phyloP scores from a whole-genome alignment of 2,329 filamentous ascomycete genomes.

The Aspergillus pseudoglaucus region DNA sequence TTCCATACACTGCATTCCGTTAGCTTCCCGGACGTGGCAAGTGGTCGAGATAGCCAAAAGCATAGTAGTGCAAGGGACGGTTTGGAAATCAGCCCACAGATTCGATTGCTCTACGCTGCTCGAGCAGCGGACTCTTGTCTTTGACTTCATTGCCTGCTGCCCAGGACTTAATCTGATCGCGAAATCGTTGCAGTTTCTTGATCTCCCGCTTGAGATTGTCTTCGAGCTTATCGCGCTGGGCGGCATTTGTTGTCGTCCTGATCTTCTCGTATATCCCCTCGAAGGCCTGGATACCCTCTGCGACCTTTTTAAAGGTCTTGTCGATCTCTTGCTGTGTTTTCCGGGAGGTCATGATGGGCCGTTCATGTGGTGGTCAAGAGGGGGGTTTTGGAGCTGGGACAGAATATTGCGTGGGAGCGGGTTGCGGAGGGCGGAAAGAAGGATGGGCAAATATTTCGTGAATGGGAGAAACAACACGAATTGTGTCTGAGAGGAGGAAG shows the following conservation, averaged over 20 bases:
- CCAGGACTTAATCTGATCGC: constrained; percentile 99
- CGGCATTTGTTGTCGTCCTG: constrained; percentile 79
- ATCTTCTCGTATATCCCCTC: constrained; percentile 98
- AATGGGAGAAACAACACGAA: no score
- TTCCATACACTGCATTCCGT: constrained; percentile 63
- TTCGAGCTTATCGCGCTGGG: constrained; percentile 97
- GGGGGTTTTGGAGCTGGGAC: neutral
- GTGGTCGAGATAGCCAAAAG: no score
- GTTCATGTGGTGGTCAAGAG: constrained; percentile 5
- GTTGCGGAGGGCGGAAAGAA: no score
- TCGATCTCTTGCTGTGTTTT: constrained; percentile 98
- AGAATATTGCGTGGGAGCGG: no score
- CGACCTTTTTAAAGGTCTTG: constrained; percentile 98
- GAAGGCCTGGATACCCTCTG: constrained; percentile 85
- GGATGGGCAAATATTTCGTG: no score
- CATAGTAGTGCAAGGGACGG: no score
- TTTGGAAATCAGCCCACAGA: constrained; percentile 54
- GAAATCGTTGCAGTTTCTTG: constrained; percentile 96
- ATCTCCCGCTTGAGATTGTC: constrained; percentile 98
- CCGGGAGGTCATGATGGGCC: constrained; percentile 70
- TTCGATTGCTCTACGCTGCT: constrained; percentile 94
- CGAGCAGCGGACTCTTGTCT: constrained; percentile 91
- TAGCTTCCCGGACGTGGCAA: constrained; percentile 19
- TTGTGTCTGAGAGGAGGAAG: neutral
- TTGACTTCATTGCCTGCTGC: constrained; percentile 98